These are phyloP conservation scores for Pythium monospermum DNA, from an alignment of 352 stramenopile genomes.

Conservation along the genomic window DNA sequence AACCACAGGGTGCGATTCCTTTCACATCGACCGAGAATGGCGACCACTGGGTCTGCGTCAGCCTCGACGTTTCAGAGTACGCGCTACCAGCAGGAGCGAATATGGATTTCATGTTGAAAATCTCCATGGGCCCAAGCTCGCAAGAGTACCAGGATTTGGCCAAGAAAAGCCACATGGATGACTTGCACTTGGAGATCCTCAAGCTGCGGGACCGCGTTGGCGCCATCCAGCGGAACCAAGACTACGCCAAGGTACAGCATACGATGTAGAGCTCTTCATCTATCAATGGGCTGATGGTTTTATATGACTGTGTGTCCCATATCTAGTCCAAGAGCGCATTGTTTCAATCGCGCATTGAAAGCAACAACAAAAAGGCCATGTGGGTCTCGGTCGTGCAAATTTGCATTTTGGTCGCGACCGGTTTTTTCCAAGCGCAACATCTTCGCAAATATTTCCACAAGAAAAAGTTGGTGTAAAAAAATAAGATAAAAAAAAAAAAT, in stretches of 20 bases:
- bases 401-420: slow-evolving; percentile 54
- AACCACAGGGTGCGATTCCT: slow-evolving; percentile 59
- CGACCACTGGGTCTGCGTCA: slow-evolving; percentile 71
- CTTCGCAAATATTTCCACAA: slow-evolving; percentile 79
- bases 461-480: slow-evolving; percentile 84
- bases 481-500: too few species aligned
- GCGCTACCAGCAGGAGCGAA: slow-evolving; percentile 44
- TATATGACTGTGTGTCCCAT: too few species aligned
- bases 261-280: not conserved
- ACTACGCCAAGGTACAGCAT: slow-evolving; percentile 70
- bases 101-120: slow-evolving; percentile 69
- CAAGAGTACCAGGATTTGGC: slow-evolving; percentile 79
- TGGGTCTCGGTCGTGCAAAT: slow-evolving; percentile 85
- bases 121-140: slow-evolving; percentile 64
- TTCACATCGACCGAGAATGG: slow-evolving; percentile 66
- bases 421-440: slow-evolving; percentile 76
- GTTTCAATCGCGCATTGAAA: slow-evolving; percentile 69
- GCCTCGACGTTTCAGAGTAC: slow-evolving; percentile 61
- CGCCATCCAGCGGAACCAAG: slow-evolving; percentile 76
- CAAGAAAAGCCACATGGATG: slow-evolving; percentile 81
- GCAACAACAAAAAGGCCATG: slow-evolving; percentile 71
- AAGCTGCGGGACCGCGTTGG: slow-evolving; percentile 77
- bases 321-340: slow-evolving; percentile 60
- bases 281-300: too few species aligned
- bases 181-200: slow-evolving; percentile 71